Conservation (phyloP, 805 yeast species). For the Kurtzmaniella fragi region DNA sequence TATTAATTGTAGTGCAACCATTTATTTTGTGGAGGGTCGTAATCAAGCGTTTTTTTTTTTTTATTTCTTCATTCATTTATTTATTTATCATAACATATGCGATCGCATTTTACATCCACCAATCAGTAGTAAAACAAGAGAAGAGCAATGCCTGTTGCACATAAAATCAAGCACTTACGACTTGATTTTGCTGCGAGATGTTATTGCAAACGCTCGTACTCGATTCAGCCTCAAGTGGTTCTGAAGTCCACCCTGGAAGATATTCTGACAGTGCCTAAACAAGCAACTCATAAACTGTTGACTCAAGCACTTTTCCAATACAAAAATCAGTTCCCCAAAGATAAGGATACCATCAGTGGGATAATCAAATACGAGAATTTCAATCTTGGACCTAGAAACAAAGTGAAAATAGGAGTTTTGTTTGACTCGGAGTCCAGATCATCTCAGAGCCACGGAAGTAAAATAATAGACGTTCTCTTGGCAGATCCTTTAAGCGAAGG, state of each 20-base stretch:
- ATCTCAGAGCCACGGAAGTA: slow-evolving; percentile 4
- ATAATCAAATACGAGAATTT: slow-evolving; percentile 1
- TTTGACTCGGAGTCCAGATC: slow-evolving; percentile 25
- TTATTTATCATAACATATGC: too few relatives aligned
- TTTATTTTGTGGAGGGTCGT: too few relatives aligned
- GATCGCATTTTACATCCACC: too few relatives aligned
- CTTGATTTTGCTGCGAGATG: not conserved
- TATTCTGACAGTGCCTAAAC: not conserved
- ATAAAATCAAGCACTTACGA: too few relatives aligned
- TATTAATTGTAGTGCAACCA: too few relatives aligned
- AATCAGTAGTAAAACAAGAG: too few relatives aligned
- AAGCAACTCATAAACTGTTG: slow-evolving; percentile 1
- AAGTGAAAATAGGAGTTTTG: slow-evolving; percentile 26
- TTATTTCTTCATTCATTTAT: too few relatives aligned
- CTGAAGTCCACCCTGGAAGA: not conserved
- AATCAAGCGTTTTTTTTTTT: too few relatives aligned
- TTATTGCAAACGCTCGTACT: not conserved
- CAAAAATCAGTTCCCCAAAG: not conserved
- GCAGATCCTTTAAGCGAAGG: slow-evolving; percentile 37
- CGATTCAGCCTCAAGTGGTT: not conserved
- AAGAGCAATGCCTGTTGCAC: too few relatives aligned
- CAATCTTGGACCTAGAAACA: not conserved
- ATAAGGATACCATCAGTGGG: not conserved
- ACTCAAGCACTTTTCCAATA: slow-evolving; percentile 3
- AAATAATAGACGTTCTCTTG: slow-evolving; percentile 28